phyloP scores from a whole-genome alignment of 768 basidiomycete species.

The Epithele typhae region DNA sequence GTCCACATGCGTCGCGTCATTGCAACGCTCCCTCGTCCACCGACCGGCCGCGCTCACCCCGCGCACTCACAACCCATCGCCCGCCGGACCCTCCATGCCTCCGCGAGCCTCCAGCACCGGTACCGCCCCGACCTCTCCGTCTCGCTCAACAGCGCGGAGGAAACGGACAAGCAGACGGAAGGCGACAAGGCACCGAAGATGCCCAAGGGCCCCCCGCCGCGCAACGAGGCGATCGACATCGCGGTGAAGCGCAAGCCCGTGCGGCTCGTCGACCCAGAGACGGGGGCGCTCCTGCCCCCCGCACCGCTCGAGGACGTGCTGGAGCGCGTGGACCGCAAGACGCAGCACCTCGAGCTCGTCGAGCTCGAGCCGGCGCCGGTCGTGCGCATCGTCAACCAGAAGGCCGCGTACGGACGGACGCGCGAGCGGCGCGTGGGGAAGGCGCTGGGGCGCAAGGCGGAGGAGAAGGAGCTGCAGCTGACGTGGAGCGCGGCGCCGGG shows the following conservation, averaged over 20 bases:
- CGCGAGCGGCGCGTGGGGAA: slow-evolving; percentile 32
- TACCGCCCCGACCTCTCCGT: no score
- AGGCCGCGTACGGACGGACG: slow-evolving; percentile 35
- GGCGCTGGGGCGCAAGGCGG: slow-evolving; percentile 22
- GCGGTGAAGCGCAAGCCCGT: slow-evolving; percentile 41
- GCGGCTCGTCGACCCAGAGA: slow-evolving; percentile 44
- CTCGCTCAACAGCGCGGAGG: no score
- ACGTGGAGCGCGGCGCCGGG: slow-evolving; percentile 58
- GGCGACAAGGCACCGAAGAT: no score
- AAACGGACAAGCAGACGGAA: no score
- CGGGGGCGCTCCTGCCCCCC: slow-evolving; percentile 33
- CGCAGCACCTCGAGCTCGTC: slow-evolving; percentile 54
- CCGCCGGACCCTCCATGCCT: no score
- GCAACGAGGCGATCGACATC: slow-evolving; percentile 41
- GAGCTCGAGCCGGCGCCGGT: slow-evolving; percentile 45
- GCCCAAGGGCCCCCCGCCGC: no score
- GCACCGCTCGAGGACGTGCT: slow-evolving; percentile 41
- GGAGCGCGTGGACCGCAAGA: slow-evolving; percentile 34
- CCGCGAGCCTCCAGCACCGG: no score
- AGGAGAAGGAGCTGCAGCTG: slow-evolving; percentile 66
- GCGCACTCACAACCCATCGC: no score
- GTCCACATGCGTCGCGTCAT: no score
- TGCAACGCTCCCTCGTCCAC: no score
- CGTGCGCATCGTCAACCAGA: slow-evolving; percentile 53
- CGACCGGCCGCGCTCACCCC: no score